Evolutionary conservation across 441 rosid genomes (phyloP), one percentile per base, ranked within the genome.

Genomic region (Erodium texanum): DNA sequence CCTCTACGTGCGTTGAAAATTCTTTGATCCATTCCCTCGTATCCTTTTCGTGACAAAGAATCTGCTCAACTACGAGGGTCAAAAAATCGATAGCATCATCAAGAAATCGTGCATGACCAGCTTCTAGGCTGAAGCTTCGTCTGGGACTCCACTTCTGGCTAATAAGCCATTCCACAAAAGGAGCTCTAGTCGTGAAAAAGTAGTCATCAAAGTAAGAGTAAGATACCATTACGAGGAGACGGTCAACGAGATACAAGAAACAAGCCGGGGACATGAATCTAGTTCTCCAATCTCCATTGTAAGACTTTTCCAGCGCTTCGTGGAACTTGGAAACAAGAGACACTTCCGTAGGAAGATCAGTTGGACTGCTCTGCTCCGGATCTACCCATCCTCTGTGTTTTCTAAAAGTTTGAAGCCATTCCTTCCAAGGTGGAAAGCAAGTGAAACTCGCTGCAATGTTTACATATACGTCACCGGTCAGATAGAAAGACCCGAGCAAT

Each of bases 161-260:
- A 0, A 64, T 34, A n/a, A 64, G 18, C 67, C 67, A 64, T 18
- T 64, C 67, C 36, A 64, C 23, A 6, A 64, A 64, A 29, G 45
- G 38, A 64, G 67, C 18, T 18, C 48, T 64, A 14, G 67, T 29
- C 36, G 48, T 32, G 48, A 15, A 64, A 32, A 64, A 64, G 14
- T 8, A n/a, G 8, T 18, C 67, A 2, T 64, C 8, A 9, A 24
- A 36, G 67, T 58, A 22, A 48, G 18, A 48, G n/a, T 9, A 14
- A 29, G 67, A 32, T 29, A 34, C 45, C 67, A 64, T 12, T 0
- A 27, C n/a, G 20, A 64, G 23, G 20, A 64, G 67, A 0, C 67
- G 67, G 14, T 64, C 67, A 2, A 34, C 2, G 6, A 64, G 67
- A 34, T 64, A 64, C 24, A 64, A 16, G 48, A 64, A 64, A 8